These are phyloP conservation scores for Reutealis trisperma DNA, from an alignment of 345 rosid genomes.

Conservation along the genomic window DNA sequence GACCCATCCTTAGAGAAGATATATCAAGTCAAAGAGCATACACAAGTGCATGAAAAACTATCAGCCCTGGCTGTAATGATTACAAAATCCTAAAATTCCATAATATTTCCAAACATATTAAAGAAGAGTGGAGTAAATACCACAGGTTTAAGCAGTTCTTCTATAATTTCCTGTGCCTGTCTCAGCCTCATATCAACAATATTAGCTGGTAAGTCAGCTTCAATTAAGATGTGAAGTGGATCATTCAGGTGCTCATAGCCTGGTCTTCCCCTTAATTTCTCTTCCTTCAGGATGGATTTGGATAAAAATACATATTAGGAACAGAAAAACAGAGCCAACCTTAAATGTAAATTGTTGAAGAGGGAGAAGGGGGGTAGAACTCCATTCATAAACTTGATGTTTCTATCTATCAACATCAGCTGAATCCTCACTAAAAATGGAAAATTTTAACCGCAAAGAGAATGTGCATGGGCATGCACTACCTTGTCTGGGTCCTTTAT, in stretches of 20 bases:
- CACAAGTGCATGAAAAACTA: neutral
- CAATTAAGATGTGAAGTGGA: slow-evolving; percentile 51
- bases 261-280: slow-evolving; percentile 48
- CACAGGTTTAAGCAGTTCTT: slow-evolving; percentile 94
- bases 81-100: neutral
- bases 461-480: slow-evolving; percentile 14
- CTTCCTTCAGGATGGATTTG: slow-evolving; percentile 32
- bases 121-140: slow-evolving; percentile 41
- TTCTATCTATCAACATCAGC: slow-evolving; percentile 12
- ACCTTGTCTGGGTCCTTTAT: slow-evolving; percentile 98
- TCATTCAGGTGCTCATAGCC: slow-evolving; percentile 57
- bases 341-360: neutral
- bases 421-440: neutral
- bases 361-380: neutral
- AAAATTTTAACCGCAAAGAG: neutral
- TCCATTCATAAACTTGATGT: neutral
- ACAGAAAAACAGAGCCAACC: slow-evolving; percentile 10
- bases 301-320: slow-evolving; percentile 21
- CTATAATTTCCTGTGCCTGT: slow-evolving; percentile 62
- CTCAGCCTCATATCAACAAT: slow-evolving; percentile 47
- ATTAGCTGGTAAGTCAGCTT: slow-evolving; percentile 52
- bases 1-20: neutral
- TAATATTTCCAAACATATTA: neutral
- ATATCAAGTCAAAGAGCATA: neutral
- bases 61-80: neutral